Percentiles rank a stretch among this genome's conserved stretches.
Conservation (phyloP, 2,329 filamentous ascomycete species). For the Colletotrichum paranaense region DNA sequence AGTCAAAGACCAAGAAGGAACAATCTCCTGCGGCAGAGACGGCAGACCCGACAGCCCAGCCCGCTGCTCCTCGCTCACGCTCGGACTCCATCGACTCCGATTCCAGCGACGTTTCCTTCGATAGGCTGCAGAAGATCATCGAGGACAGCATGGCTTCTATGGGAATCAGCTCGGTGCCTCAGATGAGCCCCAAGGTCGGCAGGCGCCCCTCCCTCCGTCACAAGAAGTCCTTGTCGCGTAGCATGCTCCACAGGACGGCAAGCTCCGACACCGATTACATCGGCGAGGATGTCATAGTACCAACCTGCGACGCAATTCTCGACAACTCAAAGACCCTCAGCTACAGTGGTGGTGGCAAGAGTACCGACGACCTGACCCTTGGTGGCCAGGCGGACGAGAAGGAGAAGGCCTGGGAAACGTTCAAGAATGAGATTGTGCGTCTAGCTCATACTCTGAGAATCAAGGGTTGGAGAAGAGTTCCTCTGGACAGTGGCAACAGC, state of each 20-base stretch:
- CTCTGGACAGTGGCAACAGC: slow-evolving; percentile 74
- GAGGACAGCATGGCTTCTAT: slow-evolving; percentile 71
- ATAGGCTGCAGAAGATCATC: slow-evolving; percentile 83
- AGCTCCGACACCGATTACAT: slow-evolving; percentile 89
- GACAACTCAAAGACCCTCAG: slow-evolving; percentile 92
- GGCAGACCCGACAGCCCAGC: slow-evolving; percentile 21
- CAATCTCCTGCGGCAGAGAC: slow-evolving; percentile 18
- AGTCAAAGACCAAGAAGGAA: slow-evolving; percentile 23
- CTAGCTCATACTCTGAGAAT: slow-evolving; percentile 88
- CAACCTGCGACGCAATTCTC: slow-evolving; percentile 83
- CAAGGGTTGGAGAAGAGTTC: slow-evolving; percentile 90
- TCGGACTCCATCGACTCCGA: slow-evolving; percentile 72
- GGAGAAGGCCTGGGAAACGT: slow-evolving; percentile 82
- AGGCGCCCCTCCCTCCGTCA: slow-evolving; percentile 53
- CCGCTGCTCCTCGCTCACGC: slow-evolving; percentile 42
- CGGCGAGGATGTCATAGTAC: slow-evolving; percentile 86
- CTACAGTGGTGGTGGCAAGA: slow-evolving; percentile 68
- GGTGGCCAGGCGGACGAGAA: slow-evolving; percentile 65
- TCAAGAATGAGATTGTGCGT: slow-evolving; percentile 93
- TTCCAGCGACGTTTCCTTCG: slow-evolving; percentile 78
- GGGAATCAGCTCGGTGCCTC: slow-evolving; percentile 59
- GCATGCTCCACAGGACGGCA: slow-evolving; percentile 57
- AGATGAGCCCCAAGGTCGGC: slow-evolving; percentile 52
- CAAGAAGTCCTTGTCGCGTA: slow-evolving; percentile 53
- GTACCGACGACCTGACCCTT: slow-evolving; percentile 54